These are phyloP conservation scores for Camelina sativa DNA, from an alignment of 345 rosid genomes.

Conservation along the genomic window DNA sequence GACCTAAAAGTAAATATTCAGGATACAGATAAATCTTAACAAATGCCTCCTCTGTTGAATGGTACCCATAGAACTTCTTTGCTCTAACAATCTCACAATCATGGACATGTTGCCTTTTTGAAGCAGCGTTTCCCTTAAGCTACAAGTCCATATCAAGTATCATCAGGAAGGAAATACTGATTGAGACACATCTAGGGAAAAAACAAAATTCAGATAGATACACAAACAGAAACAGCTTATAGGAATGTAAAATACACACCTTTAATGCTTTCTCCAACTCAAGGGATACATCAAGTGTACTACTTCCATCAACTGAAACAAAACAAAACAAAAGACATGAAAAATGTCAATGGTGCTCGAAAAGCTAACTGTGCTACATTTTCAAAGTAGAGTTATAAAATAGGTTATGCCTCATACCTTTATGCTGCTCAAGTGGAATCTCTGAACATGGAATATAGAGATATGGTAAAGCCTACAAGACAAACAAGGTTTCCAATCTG, in stretches of 20 bases:
- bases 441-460: conserved; percentile 80
- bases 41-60: conserved; percentile 83
- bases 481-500: conserved; percentile 7
- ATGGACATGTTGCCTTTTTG: conserved; percentile 85
- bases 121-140: conserved; percentile 72
- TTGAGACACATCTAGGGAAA: conserved; percentile 15
- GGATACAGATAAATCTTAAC: conserved; percentile 95
- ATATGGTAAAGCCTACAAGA: conserved; percentile 84
- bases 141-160: conserved; percentile 42
- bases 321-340: conserved; percentile 36
- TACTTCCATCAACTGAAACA: conserved; percentile 57
- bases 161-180: conserved; percentile 9
- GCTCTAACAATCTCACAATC: conserved; percentile 81
- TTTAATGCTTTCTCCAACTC: conserved; percentile 85
- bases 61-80: conserved; percentile 86
- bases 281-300: conserved; percentile 53
- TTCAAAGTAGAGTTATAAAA: conserved; percentile 3
- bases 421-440: conserved; percentile 46
- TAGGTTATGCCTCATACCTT: conserved; percentile 55
- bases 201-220: conserved; percentile 3
- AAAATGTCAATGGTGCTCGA: conserved; percentile 13
- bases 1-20: conserved; percentile 17
- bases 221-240: conserved; percentile 15
- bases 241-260: conserved; percentile 49
- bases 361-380: background rate